phyloP scores from a whole-genome alignment of 371 early-diverging fungal species.

The Apophysomyces ossiformis region DNA sequence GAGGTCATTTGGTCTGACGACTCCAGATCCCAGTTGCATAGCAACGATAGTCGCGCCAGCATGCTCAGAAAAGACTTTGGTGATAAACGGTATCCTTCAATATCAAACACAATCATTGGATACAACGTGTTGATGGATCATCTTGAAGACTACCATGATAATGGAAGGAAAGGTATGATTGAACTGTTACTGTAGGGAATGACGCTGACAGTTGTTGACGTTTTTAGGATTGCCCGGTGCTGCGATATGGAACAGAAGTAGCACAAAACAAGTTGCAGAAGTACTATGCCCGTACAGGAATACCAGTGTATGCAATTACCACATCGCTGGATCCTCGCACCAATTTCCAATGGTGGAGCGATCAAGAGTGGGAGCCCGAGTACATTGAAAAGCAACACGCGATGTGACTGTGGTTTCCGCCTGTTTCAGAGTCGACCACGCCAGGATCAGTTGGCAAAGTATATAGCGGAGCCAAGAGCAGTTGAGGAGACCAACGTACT shows the following conservation, averaged over 20 bases:
- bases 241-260: neutral
- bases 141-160: conserved; percentile 1
- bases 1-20: too few species aligned
- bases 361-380: neutral
- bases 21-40: too few species aligned
- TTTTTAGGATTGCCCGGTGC: neutral
- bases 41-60: too few species aligned
- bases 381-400: neutral
- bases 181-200: neutral
- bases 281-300: conserved; percentile 14
- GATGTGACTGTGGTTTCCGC: neutral
- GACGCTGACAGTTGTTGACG: neutral
- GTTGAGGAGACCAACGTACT: too few species aligned
- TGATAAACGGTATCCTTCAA: neutral
- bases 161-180: neutral
- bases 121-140: conserved; percentile 23
- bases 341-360: conserved; percentile 23
- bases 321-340: conserved; percentile 25
- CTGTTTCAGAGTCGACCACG: neutral
- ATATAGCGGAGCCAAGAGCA: neutral
- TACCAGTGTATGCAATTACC: conserved; percentile 22
- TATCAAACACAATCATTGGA: conserved; percentile 16
- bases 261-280: conserved; percentile 16
- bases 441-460: neutral
- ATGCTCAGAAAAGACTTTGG: too few species aligned